These are phyloP conservation scores for Solanum pennellii DNA, from an alignment of 257 asterid species.

Conservation along the genomic window DNA sequence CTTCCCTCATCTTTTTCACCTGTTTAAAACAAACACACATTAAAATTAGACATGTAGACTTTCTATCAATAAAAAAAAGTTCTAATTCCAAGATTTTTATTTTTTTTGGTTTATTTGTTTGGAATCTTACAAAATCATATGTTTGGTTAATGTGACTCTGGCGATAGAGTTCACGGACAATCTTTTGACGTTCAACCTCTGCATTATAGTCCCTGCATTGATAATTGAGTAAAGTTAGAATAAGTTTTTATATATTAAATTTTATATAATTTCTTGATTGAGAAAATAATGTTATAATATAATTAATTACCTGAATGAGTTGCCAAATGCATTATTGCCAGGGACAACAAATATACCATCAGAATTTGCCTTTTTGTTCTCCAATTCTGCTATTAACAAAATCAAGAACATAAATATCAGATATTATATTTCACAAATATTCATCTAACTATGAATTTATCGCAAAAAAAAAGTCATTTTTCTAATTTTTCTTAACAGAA, in stretches of 20 bases:
- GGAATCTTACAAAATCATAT: too few relatives aligned
- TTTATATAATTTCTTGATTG: neutral
- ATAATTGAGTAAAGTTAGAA: neutral
- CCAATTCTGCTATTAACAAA: neutral
- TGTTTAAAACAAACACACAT: neutral
- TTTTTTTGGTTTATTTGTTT: too few relatives aligned
- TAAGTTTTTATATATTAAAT: neutral
- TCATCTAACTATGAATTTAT: neutral
- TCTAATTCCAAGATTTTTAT: neutral
- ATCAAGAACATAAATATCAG: neutral
- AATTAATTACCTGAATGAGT: constrained; percentile 18
- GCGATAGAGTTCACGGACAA: too few relatives aligned
- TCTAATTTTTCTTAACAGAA: neutral
- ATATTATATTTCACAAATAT: neutral
- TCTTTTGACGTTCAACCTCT: too few relatives aligned
- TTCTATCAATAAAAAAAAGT: too few relatives aligned
- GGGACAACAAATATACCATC: constrained; percentile 15
- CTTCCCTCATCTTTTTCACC: constrained; percentile 25
- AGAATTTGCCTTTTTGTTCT: neutral
- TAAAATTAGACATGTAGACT: neutral
- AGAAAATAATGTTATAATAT: neutral
- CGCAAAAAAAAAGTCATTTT: neutral
- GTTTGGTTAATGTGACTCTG: too few relatives aligned
- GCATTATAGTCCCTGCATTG: too few relatives aligned
- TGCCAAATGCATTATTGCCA: constrained; percentile 23